Evolutionary conservation across 2,329 filamentous ascomycete genomes (phyloP).

Genomic region (Phaeoacremonium minimum): DNA sequence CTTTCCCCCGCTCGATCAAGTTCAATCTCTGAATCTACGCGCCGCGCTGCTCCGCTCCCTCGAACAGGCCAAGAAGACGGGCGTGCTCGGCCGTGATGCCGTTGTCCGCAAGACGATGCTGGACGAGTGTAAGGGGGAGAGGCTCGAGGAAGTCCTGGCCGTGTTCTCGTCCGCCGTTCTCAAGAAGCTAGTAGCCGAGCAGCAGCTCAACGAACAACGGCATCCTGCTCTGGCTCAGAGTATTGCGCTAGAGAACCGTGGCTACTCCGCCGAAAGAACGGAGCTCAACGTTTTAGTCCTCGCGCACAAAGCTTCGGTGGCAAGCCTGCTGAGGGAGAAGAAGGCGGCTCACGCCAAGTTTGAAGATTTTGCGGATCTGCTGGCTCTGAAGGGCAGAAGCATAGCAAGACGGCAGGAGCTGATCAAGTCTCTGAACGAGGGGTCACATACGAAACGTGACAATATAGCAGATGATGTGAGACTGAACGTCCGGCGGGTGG

Average conservation of each 20-base stretch:
- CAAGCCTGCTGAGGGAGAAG: slow-evolving; percentile 54
- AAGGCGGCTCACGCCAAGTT: slow-evolving; percentile 55
- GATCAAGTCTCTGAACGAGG: slow-evolving; percentile 26
- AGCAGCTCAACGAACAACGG: slow-evolving; percentile 12
- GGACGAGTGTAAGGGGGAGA: slow-evolving; percentile 91
- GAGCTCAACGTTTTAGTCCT: slow-evolving; percentile 64
- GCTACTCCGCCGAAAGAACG: slow-evolving; percentile 48
- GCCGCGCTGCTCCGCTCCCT: slow-evolving; percentile 77
- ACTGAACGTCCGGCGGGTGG: slow-evolving; percentile 49
- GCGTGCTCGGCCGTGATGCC: slow-evolving; percentile 72
- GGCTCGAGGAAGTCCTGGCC: slow-evolving; percentile 80
- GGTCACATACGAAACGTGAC: slow-evolving; percentile 15
- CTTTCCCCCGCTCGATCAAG: slow-evolving; percentile 84
- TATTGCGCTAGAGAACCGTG: slow-evolving; percentile 55
- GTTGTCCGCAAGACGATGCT: slow-evolving; percentile 91
- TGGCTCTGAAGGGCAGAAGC: slow-evolving; percentile 59
- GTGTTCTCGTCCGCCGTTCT: slow-evolving; percentile 81
- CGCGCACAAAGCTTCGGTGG: slow-evolving; percentile 66
- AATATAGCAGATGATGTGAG: not conserved
- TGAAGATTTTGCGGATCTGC: slow-evolving; percentile 56
- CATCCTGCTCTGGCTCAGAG: slow-evolving; percentile 45
- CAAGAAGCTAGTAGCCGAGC: slow-evolving; percentile 56
- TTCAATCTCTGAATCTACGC: slow-evolving; percentile 87
- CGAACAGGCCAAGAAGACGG: slow-evolving; percentile 83
- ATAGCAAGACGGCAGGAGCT: slow-evolving; percentile 51